phyloP scores from a whole-genome alignment of 1,284 basidiomycete species.

The Fomitopsis schrenkii region DNA sequence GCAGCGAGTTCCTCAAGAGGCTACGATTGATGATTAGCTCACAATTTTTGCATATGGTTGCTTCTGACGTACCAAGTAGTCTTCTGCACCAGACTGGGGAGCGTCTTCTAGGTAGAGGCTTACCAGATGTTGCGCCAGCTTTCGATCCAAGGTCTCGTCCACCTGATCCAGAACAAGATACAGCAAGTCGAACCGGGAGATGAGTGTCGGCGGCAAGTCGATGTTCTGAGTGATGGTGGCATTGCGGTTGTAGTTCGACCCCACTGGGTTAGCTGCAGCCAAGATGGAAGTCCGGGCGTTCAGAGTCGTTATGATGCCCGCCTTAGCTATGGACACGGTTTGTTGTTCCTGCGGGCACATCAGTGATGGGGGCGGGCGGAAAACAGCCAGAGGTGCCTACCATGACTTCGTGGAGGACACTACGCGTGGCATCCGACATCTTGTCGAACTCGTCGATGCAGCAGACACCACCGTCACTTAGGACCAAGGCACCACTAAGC shows the following conservation, averaged over 20 bases:
- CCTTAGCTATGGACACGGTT: slow-evolving; percentile 99
- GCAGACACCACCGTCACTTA: slow-evolving; percentile 97
- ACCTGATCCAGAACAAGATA: slow-evolving; percentile 96
- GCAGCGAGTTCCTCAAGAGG: slow-evolving; percentile 88
- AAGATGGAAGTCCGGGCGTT: slow-evolving; percentile 97
- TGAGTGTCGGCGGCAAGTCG: slow-evolving; percentile 94
- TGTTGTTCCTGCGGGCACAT: slow-evolving; percentile 82
- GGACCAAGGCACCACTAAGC: slow-evolving; percentile 86
- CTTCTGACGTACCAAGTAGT: slow-evolving; percentile 65
- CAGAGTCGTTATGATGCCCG: slow-evolving; percentile 97
- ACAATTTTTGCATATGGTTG: no score
- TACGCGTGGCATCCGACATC: slow-evolving; percentile 96
- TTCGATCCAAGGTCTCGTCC: slow-evolving; percentile 87
- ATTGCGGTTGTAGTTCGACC: slow-evolving; percentile 91
- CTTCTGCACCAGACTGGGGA: slow-evolving; percentile 61
- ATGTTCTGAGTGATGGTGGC: slow-evolving; percentile 86
- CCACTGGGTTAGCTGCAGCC: slow-evolving; percentile 96
- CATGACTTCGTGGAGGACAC: slow-evolving; percentile 99
- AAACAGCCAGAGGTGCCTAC: slow-evolving; percentile 33
- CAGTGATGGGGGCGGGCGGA: background rate
- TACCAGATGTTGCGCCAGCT: slow-evolving; percentile 90
- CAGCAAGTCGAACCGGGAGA: slow-evolving; percentile 97
- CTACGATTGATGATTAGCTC: slow-evolving; percentile 33
- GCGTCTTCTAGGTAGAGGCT: slow-evolving; percentile 91
- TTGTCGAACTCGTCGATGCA: slow-evolving; percentile 99